Evolutionary conservation across 2,329 filamentous ascomycete species (phyloP), one percentile per base, ranked within the genome.

Genomic region (Hypoxylon sp.): DNA sequence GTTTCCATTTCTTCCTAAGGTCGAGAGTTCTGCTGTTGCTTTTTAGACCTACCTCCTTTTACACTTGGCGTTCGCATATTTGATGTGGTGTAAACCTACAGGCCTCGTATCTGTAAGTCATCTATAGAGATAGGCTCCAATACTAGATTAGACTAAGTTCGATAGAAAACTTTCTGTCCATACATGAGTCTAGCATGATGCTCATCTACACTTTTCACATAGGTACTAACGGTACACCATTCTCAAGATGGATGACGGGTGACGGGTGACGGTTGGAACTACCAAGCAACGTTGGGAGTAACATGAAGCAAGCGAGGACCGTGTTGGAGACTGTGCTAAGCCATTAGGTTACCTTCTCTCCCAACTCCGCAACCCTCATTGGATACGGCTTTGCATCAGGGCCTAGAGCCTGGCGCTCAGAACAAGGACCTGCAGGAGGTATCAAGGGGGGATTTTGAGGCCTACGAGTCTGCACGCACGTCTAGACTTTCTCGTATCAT

Each of bases 401-500:
- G 54, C 32, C 54, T 57, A 48, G 30, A 61, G 57, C 47, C 41
- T 58, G 25, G 48, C 32, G 37, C 52, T 52, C 46, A 32, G 41
- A 61, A 60, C 55, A 66, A 63, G 64, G 43, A 43, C 21, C 55
- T 59, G 32, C 30, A 50, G 23, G 25, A 50, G 37, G 23, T 52
- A 41, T 43, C 32, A 47, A 41, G 11, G 41, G 41, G 34, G 63
- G 48, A 57, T 63, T 55, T 58, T 9, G 37, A 41, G n/a, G 37
- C 37, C 37, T 41, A 41, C 37, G 25, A 27, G 25, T 27, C 25
- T 6, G 21, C 29, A 41, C 54, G 29, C 19, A 27, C 60, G 51
- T 45, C 54, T 65, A 66, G 59, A 66, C 47, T 61, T 65, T 58
- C 64, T 65, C 64, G 61, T 68, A 65, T 67, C 51, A 29, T 70